Percentiles rank a stretch among this genome's conserved stretches.
Evolutionary conservation across 2,329 filamentous ascomycete species (phyloP).

Genomic region (Trichoderma aggressivum): DNA sequence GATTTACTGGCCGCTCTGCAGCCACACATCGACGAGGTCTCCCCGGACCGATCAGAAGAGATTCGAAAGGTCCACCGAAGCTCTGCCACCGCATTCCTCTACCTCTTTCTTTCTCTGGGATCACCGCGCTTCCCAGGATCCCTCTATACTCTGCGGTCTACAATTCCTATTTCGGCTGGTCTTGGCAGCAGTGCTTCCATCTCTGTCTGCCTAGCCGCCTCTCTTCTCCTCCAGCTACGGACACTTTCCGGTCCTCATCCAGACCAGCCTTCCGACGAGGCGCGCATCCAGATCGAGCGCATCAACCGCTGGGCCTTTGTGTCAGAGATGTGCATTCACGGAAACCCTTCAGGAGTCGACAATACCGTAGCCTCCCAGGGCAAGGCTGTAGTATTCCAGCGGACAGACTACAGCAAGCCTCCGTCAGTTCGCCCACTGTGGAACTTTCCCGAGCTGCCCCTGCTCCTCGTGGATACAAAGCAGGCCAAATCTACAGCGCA

Average conservation of each 20-base stretch:
- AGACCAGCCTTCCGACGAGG: constrained; percentile 84
- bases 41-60: constrained; percentile 61
- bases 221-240: constrained; percentile 81
- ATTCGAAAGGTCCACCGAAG: constrained; percentile 79
- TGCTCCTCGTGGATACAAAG: constrained; percentile 85
- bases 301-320: constrained; percentile 99
- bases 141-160: constrained; percentile 87
- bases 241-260: constrained; percentile 87
- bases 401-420: constrained; percentile 72
- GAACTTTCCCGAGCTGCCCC: constrained; percentile 86
- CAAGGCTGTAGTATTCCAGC: constrained; percentile 88
- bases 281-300: constrained; percentile 83
- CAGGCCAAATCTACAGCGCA: constrained; percentile 80
- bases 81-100: constrained; percentile 83
- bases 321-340: constrained; percentile 94
- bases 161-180: constrained; percentile 87
- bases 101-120: constrained; percentile 85
- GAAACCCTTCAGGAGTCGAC: constrained; percentile 93
- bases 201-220: constrained; percentile 80
- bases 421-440: constrained; percentile 73
- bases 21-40: constrained; percentile 73
- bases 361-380: constrained; percentile 94
- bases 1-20: constrained; percentile 78
- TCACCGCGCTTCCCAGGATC: constrained; percentile 75
- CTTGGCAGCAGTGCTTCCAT: constrained; percentile 94